Conservation (phyloP, 768 basidiomycete genomes). For the Clitopilus passeckerianus region DNA sequence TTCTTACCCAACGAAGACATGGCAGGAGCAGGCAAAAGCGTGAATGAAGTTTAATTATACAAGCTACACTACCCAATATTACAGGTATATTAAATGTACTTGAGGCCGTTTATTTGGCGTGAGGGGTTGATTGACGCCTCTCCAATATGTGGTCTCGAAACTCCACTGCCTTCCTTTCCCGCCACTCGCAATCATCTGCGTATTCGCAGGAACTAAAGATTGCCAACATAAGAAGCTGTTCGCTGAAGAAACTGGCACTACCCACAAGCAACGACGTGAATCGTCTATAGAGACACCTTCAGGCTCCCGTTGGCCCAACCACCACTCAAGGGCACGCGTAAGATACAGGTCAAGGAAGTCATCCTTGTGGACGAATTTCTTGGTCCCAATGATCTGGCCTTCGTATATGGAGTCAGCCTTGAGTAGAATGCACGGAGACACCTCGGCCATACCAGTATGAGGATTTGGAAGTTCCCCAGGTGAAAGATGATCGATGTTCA, state of each 20-base stretch:
- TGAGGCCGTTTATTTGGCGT: too few relatives aligned
- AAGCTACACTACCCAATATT: too few relatives aligned
- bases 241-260: constrained; percentile 22
- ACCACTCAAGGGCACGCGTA: constrained; percentile 58
- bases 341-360: constrained; percentile 49
- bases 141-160: constrained; percentile 7
- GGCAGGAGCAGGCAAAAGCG: too few relatives aligned
- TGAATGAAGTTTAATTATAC: too few relatives aligned
- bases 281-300: constrained; percentile 63
- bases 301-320: constrained; percentile 66
- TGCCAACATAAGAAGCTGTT: not conserved
- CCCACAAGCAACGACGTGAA: constrained; percentile 64
- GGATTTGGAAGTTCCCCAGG: too few relatives aligned
- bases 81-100: too few relatives aligned
- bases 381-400: constrained; percentile 56
- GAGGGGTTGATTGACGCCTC: not conserved
- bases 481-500: not conserved
- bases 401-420: not conserved
- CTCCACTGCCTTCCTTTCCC: constrained; percentile 49
- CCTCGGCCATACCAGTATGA: too few relatives aligned
- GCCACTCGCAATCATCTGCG: constrained; percentile 74
- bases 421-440: not conserved
- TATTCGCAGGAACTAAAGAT: constrained; percentile 66
- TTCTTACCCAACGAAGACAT: too few relatives aligned
- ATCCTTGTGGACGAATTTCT: constrained; percentile 52